Evolutionary conservation across 768 basidiomycete genomes (phyloP).

Genomic region (Kwoniella heveanensis): DNA sequence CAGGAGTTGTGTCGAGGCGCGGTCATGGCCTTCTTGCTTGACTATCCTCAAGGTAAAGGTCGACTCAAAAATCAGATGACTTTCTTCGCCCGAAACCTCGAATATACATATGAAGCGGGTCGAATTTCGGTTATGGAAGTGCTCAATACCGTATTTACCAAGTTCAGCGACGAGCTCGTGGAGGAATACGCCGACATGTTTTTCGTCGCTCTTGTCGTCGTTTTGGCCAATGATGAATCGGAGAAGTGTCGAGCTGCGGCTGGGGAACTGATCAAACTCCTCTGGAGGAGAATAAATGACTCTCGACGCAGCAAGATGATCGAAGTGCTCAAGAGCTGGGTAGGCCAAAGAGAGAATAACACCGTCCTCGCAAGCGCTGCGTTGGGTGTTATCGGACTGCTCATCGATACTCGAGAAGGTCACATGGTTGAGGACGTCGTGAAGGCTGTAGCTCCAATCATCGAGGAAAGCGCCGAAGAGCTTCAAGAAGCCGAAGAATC

Average conservation of each 20-base stretch:
- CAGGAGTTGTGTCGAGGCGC: conserved; percentile 88
- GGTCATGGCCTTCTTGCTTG: conserved; percentile 88
- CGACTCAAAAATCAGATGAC: conserved; percentile 83
- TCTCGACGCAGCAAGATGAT: conserved; percentile 64
- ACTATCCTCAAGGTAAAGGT: conserved; percentile 94
- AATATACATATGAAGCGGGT: conserved; percentile 87
- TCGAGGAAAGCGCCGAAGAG: conserved; percentile 54
- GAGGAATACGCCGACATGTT: conserved; percentile 80
- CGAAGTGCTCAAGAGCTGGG: conserved; percentile 77
- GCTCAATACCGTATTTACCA: conserved; percentile 76
- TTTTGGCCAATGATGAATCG: conserved; percentile 90
- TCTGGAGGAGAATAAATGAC: conserved; percentile 71
- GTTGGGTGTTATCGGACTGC: conserved; percentile 77
- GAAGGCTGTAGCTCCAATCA: conserved; percentile 53
- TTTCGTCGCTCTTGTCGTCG: conserved; percentile 88
- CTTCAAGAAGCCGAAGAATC: conserved; percentile 60
- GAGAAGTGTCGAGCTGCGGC: conserved; percentile 86
- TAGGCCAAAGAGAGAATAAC: conserved; percentile 64
- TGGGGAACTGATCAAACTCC: conserved; percentile 73
- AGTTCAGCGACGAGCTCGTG: conserved; percentile 72
- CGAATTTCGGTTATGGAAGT: conserved; percentile 92
- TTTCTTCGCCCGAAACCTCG: conserved; percentile 87
- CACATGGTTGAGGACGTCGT: conserved; percentile 18
- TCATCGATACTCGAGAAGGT: conserved; percentile 57
- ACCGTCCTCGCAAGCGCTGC: conserved; percentile 71